Evolutionary conservation across 2,329 filamentous ascomycete genomes (phyloP).

Genomic region (Trichophyton verrucosum): DNA sequence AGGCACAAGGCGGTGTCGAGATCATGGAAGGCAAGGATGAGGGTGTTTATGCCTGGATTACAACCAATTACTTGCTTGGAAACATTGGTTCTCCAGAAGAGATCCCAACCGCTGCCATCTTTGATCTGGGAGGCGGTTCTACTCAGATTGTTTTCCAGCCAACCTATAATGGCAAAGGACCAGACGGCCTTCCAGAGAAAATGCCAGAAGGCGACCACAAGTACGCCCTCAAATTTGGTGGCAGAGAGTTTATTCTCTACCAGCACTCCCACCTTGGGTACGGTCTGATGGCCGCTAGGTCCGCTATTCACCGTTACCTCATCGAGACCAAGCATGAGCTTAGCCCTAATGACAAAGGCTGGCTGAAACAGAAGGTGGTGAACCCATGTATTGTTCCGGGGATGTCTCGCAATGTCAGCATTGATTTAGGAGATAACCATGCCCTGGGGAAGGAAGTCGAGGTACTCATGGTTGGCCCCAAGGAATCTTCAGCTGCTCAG

Average conservation of each 20-base stretch:
- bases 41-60: conserved; percentile 98
- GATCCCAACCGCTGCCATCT: conserved; percentile 81
- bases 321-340: conserved; percentile 57
- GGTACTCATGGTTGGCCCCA: conserved; percentile 80
- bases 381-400: conserved; percentile 83
- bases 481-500: conserved; percentile 57
- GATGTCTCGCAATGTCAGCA: conserved; percentile 59
- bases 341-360: conserved; percentile 49
- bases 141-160: conserved; percentile 99
- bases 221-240: conserved; percentile 81
- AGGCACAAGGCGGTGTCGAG: conserved; percentile 73
- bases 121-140: conserved; percentile 90
- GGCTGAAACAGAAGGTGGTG: conserved; percentile 57
- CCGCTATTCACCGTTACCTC: conserved; percentile 66
- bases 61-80: conserved; percentile 92
- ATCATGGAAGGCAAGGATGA: conserved; percentile 98
- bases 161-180: conserved; percentile 61
- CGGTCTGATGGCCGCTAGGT: conserved; percentile 87
- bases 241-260: conserved; percentile 82
- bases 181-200: conserved; percentile 72
- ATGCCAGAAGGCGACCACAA: conserved; percentile 89
- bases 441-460: conserved; percentile 51
- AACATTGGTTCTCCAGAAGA: conserved; percentile 92
- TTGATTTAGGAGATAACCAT: conserved; percentile 57
- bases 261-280: conserved; percentile 97